Conservation (phyloP, 345 rosid species). For the Anacardium occidentale region DNA sequence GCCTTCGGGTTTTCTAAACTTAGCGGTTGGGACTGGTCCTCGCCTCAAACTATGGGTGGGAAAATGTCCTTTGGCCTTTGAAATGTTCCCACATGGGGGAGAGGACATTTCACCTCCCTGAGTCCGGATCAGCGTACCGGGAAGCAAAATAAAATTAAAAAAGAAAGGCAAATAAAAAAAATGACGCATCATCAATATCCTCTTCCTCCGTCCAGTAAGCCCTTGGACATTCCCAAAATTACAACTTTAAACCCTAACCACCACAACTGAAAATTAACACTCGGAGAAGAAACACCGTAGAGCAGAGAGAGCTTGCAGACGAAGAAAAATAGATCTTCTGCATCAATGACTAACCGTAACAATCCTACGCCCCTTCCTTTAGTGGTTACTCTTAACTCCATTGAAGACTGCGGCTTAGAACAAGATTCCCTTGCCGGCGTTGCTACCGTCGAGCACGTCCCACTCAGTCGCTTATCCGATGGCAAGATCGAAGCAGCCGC, state of each 20-base stretch:
- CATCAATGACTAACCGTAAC: conserved; percentile 53
- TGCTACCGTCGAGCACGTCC: conserved; percentile 83
- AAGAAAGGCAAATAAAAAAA: neutral
- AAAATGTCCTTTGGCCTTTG: too few species aligned
- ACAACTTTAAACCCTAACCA: conserved; percentile 35
- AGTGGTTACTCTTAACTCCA: conserved; percentile 86
- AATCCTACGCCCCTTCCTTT: conserved; percentile 49
- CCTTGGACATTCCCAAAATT: conserved; percentile 28
- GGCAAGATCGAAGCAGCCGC: conserved; percentile 89
- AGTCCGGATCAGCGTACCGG: conserved; percentile 21
- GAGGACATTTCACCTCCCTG: conserved; percentile 17
- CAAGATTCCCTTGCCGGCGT: conserved; percentile 78
- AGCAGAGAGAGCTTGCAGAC: conserved; percentile 19
- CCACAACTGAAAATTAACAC: conserved; percentile 18
- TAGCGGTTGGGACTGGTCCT: too few species aligned
- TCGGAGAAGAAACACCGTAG: neutral
- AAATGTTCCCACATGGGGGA: too few species aligned
- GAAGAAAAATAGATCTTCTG: conserved; percentile 41
- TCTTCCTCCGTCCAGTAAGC: conserved; percentile 1
- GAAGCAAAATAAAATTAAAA: too few species aligned
- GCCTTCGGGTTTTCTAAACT: too few species aligned
- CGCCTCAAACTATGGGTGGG: too few species aligned
- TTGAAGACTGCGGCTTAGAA: conserved; percentile 81
- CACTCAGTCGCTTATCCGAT: conserved; percentile 85
- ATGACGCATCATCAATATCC: conserved; percentile 12